Base-by-base conservation (phyloP, 257 asterid genomes). In the Ligustrum vulgare region DNA sequence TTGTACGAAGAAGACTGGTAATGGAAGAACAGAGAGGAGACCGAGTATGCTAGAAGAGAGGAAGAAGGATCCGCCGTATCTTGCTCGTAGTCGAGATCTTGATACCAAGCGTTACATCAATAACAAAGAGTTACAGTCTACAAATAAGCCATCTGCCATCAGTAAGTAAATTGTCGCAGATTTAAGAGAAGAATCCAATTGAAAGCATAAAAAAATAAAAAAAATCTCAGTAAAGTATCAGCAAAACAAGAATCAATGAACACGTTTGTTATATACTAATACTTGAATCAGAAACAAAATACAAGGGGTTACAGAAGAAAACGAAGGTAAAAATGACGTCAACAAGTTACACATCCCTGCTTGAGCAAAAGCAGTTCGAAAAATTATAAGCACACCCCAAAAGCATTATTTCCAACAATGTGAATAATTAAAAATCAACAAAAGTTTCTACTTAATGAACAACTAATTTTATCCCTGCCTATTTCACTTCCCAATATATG, bases 381-480 rank as follows among this genome's bases (percentile, higher is more conserved):
- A 33, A 47, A 22, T n/a, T 5, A 5, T 5, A 70, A 31, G 72
- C 68, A 62, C 60, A 32, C 70, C 80, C 64, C 71, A 45, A n/a
- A 39, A 71, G 33, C 77, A 80, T 78, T 75, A 63, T 76, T 75
- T 33, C 35, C 43, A 41, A 37, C 37, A 11, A 63, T 31, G 71
- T 43, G 18, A 70, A 76, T 20, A 31, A 28, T n/a, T 18, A 69
- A 72, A 33, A 67, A 62, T 45, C 56, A 45, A 45, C n/a, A 54
- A 84, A 36, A 18, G 32, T 76, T 78, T 80, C 69, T 82, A 76
- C 84, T 72, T 22, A n/a, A 65, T 73, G 32, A 80, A 79, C 85
- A 82, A 82, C 71, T 85, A 85, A 82, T 80, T 78, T 74, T 72
- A 41, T 74, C 79, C 70, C 78, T 75, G 75, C 77, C 70, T 73